A percentile compares a stretch with the other conserved stretches of the same genome.
These are phyloP conservation scores for Podila epicladia DNA, from an alignment of 192 early-diverging fungal genomes.

Conservation along the genomic window DNA sequence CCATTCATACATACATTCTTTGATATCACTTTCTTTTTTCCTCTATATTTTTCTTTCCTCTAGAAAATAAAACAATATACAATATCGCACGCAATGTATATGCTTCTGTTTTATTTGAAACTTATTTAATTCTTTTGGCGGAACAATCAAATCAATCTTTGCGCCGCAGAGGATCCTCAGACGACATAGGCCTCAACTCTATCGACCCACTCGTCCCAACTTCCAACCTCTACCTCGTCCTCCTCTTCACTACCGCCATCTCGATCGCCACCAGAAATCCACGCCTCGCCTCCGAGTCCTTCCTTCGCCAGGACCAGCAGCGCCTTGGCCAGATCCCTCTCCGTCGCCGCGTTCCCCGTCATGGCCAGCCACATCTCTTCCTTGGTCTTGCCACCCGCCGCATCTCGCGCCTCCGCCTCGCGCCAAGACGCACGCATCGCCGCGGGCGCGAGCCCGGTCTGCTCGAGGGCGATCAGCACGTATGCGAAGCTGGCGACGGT, in stretches of 20 bases:
- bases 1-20: too few species aligned
- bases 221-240: neutral
- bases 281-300: neutral
- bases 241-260: too few species aligned
- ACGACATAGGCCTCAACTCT: neutral
- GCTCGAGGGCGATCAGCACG: slow-evolving; percentile 36
- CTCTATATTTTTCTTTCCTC: too few species aligned
- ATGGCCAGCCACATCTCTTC: slow-evolving; percentile 36
- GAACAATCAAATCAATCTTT: too few species aligned
- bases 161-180: too few species aligned
- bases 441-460: slow-evolving; percentile 17
- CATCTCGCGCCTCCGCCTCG: neutral
- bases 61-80: too few species aligned
- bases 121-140: too few species aligned
- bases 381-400: neutral
- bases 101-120: too few species aligned
- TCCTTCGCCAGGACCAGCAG: slow-evolving; percentile 24
- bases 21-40: too few species aligned
- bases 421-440: slow-evolving; percentile 19
- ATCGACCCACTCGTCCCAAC: neutral
- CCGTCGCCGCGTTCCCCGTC: slow-evolving; percentile 29
- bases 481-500: slow-evolving; percentile 32
- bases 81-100: too few species aligned
- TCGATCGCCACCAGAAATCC: slow-evolving; percentile 14
- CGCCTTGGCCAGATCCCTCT: slow-evolving; percentile 16